These are phyloP conservation scores for Batkoa obscura DNA, from an alignment of 371 early-diverging fungal species.

Conservation along the genomic window DNA sequence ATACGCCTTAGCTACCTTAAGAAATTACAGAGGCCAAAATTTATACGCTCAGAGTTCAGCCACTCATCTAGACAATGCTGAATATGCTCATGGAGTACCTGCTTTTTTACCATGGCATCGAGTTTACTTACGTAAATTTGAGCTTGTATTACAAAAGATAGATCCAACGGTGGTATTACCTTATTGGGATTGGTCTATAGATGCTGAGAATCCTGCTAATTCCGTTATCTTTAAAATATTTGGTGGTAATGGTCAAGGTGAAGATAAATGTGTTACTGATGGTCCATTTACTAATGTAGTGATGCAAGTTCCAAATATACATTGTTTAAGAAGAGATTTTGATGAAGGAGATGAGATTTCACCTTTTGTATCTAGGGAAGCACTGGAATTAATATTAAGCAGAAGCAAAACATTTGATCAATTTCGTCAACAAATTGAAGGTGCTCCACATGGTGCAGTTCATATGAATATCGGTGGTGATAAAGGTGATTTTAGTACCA, in stretches of 20 bases:
- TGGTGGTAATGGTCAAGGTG: conserved; percentile 12
- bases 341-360: conserved; percentile 9
- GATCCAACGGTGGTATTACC: conserved; percentile 21
- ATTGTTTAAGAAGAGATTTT: conserved; percentile 14
- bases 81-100: conserved; percentile 10
- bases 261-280: conserved; percentile 10
- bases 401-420: conserved; percentile 11
- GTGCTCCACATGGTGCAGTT: conserved; percentile 22
- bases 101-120: conserved; percentile 26
- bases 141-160: conserved; percentile 13
- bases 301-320: conserved; percentile 4
- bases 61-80: background rate
- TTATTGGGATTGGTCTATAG: conserved; percentile 28
- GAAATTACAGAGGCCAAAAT: background rate
- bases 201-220: conserved; percentile 8
- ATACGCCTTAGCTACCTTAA: background rate
- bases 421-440: conserved; percentile 18
- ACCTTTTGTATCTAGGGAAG: conserved; percentile 11
- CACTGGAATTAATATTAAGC: conserved; percentile 10
- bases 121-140: conserved; percentile 12
- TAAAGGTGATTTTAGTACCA: conserved; percentile 13
- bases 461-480: conserved; percentile 25
- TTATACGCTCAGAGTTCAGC: background rate
- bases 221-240: conserved; percentile 7
- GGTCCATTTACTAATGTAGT: conserved; percentile 8